Evolutionary conservation across 2,329 filamentous ascomycete species (phyloP), one percentile per base, ranked within the genome.

Genomic region (Xylaria sp.): DNA sequence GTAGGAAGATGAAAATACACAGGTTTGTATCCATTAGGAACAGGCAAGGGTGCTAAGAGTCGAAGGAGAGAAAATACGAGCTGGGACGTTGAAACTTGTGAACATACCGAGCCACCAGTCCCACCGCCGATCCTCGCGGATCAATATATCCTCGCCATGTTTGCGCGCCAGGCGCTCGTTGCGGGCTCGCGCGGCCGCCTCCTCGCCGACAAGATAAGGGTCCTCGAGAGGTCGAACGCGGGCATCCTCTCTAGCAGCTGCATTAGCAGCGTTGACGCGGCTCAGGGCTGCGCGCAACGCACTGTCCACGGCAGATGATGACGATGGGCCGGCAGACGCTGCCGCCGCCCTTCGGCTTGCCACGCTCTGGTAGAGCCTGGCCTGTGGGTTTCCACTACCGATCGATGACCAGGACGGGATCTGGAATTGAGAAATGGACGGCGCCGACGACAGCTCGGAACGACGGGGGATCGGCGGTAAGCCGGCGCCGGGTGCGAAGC

Each of bases 151-250:
- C 31, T 86, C 85, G 0, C 83, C 83, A 46, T 82, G 83, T 79
- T 90, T 86, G 61, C 85, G 81, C n/a, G 83, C 83, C 33, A 90
- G 77, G 69, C 90, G 83, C 74, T 87, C 86, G n/a, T 80, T 79
- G 51, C 87, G 82, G 7, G 89, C 88, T 69, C 83, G 79, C 10
- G 83, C 81, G 2, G 90, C 90, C 3, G 89, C 90, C 59, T 84
- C 84, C 79, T 91, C 89, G 40, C 90, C 90, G 1, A 92, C 90
- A 10, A 92, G 81, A 65, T 89, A 85, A 0, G 89, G 90, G 72
- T 92, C 90, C 78, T 92, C 90, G 20, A 90, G 82, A 2, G 88
- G 89, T 6, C 85, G 82, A 46, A 82, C 51, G 42, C 79, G 78
- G 26, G 71, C 72, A 49, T 72, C 72, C 10, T 65, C 68, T 59